Base-by-base conservation (phyloP, 495 filamentous ascomycete genomes). In the Aspergillus olivimuriae region DNA sequence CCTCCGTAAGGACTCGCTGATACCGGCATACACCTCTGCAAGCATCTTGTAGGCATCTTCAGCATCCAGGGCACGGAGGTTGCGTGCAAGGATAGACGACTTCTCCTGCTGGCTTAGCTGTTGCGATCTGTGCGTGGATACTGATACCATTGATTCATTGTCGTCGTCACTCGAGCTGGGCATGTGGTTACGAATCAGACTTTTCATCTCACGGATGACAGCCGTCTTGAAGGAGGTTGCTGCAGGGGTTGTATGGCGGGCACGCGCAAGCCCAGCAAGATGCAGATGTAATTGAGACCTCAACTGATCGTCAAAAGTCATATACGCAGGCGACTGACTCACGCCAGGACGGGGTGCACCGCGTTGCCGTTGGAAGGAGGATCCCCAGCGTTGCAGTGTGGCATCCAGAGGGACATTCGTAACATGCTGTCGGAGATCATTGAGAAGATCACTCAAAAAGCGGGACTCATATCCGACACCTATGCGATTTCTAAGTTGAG, bases 91-190 rank as follows among this genome's bases (percentile, higher is more conserved):
- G 22, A 86, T 83, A 7, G 84, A 78, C 6, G 88, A 92, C 53
- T 91, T 95, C 43, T 99, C 92, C 56, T 94, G 86, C 50, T 89
- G 83, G 20, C 76, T 86, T 33, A 81, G 64, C 38, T 81, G 78
- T 20, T 77, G 76, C 35, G 84, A 85, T 34, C 76, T 78, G 55
- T 86, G 73, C 0, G 94, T 95, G 19, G 89, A 92, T 4, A 80
- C 75, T 0, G 92, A 99, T 58, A 90, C 81, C 63, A 89, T 79
- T 2, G 88, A 94, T 56, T 95, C 89, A 43, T 81, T 85, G 53
- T 97, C 92, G 55, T 97, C 91, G 42, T 95, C 91, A 54, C 78
- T 90, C 24, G 88, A 92, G 51, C 86, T 92, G 3, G 92, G 92
- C 36, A 99, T 74, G 21, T 89, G 82, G 43, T 81, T 75, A 28